Evolutionary conservation across 495 filamentous ascomycete genomes (phyloP), one percentile per base, ranked within the genome.

Genomic region (Penicillium samsonianum): DNA sequence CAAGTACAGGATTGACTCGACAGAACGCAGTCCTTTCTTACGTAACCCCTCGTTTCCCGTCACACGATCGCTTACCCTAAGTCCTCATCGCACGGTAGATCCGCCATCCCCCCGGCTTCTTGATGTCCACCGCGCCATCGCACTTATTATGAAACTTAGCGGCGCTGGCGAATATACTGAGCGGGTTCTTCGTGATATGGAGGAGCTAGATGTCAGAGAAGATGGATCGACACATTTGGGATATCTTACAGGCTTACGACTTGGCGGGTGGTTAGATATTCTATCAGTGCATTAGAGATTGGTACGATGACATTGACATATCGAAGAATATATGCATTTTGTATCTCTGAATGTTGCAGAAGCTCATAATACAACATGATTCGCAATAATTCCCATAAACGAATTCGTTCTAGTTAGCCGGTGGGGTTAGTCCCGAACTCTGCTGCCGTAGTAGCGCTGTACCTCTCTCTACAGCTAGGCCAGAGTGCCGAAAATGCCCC

Each of bases 91-190:
- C 41, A 69, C 65, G 8, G 61, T 71, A 25, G 58, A 71, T 53
- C 59, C 60, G 16, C 73, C 67, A 19, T 61, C 57, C 50, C 44
- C 35, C 61, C 57, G 63, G 50, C 71, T 73, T 33, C 69, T 73
- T n/a, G 52, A 41, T 28, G 50, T 75, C 40, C 71, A 75, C 55
- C 57, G 65, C 57, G 73, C 69, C 22, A 70, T 71, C 52, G 60
- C 64, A 17, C 56, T 50, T 50, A 75, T 75, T 44, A 55, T 75
- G 42, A 65, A 69, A 35, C 60, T 74, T 23, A 70, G 69, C 28
- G 73, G 62, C 50, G 71, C 70, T 4, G 68, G 68, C 16, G 56
- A 53, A 42, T 74, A 76, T 62, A 69, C 74, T 44, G 67, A 73
- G 20, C 55, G 50, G 26, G 60, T 73, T 19, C 65, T 72, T 57